A percentile compares a stretch with the other conserved stretches of the same genome.
These are phyloP conservation scores for Aspergillus sclerotiicarbonarius DNA, from an alignment of 495 filamentous ascomycete genomes.

Conservation along the genomic window DNA sequence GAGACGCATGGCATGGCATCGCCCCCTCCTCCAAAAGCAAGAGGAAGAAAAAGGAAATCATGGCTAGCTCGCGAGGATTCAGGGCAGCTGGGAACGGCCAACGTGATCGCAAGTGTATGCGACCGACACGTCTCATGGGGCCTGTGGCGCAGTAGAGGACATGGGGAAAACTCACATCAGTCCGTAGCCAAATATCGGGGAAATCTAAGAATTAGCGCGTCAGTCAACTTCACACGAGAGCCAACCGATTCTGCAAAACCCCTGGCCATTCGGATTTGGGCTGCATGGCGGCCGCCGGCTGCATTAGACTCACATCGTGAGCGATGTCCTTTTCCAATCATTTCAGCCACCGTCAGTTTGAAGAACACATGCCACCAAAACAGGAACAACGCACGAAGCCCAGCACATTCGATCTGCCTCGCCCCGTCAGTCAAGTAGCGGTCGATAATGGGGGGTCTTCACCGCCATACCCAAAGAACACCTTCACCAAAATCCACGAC, in stretches of 20 bases:
- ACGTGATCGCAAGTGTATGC: slow-evolving; percentile 41
- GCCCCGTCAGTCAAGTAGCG: slow-evolving; percentile 34
- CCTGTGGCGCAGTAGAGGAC: slow-evolving; percentile 29
- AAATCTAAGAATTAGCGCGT: slow-evolving; percentile 46
- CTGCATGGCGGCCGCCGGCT: slow-evolving; percentile 35
- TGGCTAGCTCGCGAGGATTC: slow-evolving; percentile 4
- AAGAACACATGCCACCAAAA: slow-evolving; percentile 18
- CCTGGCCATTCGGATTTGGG: slow-evolving; percentile 28
- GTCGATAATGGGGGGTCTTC: slow-evolving; percentile 27
- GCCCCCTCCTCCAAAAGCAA: background rate
- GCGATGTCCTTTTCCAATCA: slow-evolving; percentile 52
- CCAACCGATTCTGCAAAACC: slow-evolving; percentile 42
- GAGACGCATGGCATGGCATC: no score
- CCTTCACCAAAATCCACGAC: slow-evolving; percentile 84
- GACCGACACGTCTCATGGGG: slow-evolving; percentile 19
- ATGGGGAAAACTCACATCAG: slow-evolving; percentile 38
- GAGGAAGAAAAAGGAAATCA: background rate
- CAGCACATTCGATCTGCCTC: slow-evolving; percentile 64
- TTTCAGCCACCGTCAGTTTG: slow-evolving; percentile 45
- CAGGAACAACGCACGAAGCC: slow-evolving; percentile 65
- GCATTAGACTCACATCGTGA: slow-evolving; percentile 40
- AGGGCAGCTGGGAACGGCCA: slow-evolving; percentile 19
- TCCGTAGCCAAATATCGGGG: slow-evolving; percentile 46
- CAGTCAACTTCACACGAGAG: slow-evolving; percentile 39
- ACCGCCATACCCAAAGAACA: slow-evolving; percentile 64